A percentile compares a stretch with the other conserved stretches of the same genome.
Evolutionary conservation across 345 rosid genomes (phyloP).

Genomic region (Boechera stricta): DNA sequence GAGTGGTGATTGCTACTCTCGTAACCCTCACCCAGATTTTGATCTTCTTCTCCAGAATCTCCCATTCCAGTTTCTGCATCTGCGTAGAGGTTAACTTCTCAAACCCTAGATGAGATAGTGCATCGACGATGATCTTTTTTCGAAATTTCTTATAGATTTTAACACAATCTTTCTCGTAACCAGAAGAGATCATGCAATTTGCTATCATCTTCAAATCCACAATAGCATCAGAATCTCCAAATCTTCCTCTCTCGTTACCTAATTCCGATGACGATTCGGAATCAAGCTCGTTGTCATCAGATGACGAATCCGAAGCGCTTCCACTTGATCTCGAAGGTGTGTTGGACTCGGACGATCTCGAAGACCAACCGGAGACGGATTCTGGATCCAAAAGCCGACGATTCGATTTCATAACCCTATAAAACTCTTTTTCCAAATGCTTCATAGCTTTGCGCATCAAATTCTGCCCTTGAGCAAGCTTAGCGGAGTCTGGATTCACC

Average conservation of each 20-base stretch:
- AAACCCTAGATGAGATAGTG: slow-evolving; percentile 60
- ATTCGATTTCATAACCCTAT: slow-evolving; percentile 54
- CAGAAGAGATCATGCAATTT: slow-evolving; percentile 70
- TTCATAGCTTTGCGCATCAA: slow-evolving; percentile 73
- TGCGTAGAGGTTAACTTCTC: slow-evolving; percentile 52
- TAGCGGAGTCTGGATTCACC: slow-evolving; percentile 45
- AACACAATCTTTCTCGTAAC: slow-evolving; percentile 74
- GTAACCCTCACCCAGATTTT: slow-evolving; percentile 63
- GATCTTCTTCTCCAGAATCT: slow-evolving; percentile 58
- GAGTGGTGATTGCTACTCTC: slow-evolving; percentile 52
- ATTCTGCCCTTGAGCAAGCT: slow-evolving; percentile 55
- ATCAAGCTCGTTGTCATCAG: slow-evolving; percentile 24
- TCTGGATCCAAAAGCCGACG: slow-evolving; percentile 52
- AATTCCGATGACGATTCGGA: slow-evolving; percentile 19
- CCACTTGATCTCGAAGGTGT: slow-evolving; percentile 9
- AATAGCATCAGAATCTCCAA: slow-evolving; percentile 43
- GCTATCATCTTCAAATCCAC: slow-evolving; percentile 71
- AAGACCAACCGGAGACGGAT: slow-evolving; percentile 51
- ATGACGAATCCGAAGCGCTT: slow-evolving; percentile 31
- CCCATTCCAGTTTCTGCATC: slow-evolving; percentile 77
- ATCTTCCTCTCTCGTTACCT: slow-evolving; percentile 29
- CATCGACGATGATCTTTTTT: slow-evolving; percentile 64
- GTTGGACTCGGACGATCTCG: slow-evolving; percentile 20
- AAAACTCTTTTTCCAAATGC: slow-evolving; percentile 66
- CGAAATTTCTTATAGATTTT: slow-evolving; percentile 62